phyloP scores from a whole-genome alignment of 2,329 filamentous ascomycete species.

The Colletotrichum abscissum region DNA sequence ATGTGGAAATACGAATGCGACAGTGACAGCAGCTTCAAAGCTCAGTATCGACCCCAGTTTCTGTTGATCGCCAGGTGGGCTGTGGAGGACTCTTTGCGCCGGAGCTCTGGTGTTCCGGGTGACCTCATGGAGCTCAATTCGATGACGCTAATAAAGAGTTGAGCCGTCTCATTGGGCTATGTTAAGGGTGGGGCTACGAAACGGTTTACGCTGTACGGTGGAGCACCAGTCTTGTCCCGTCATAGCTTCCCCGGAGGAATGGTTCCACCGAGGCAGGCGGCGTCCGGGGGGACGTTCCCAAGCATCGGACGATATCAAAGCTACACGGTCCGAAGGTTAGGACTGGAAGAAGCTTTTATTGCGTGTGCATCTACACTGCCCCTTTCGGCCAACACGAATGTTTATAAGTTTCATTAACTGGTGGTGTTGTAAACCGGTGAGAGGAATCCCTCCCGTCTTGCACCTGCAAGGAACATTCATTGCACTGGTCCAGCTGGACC shows the following conservation, averaged over 20 bases:
- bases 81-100: slow-evolving; percentile 19
- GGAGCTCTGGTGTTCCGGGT: slow-evolving; percentile 41
- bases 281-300: neutral
- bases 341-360: neutral
- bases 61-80: neutral
- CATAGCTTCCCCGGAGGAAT: slow-evolving; percentile 12
- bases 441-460: slow-evolving; percentile 15
- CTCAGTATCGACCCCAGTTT: neutral
- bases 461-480: neutral
- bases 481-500: neutral
- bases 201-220: neutral
- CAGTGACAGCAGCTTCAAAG: neutral
- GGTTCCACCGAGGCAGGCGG: slow-evolving; percentile 30
- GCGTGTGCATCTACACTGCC: neutral
- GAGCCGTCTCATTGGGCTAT: slow-evolving; percentile 10
- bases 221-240: too few species aligned
- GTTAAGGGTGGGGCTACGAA: neutral
- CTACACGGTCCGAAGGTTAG: neutral
- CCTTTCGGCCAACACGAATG: neutral
- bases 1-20: neutral
- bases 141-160: slow-evolving; percentile 24
- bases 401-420: neutral
- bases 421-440: neutral
- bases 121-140: slow-evolving; percentile 39
- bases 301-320: slow-evolving; percentile 16